These are phyloP conservation scores for Trypanosoma theileri DNA, from an alignment of 208 protist species.

Conservation along the genomic window DNA sequence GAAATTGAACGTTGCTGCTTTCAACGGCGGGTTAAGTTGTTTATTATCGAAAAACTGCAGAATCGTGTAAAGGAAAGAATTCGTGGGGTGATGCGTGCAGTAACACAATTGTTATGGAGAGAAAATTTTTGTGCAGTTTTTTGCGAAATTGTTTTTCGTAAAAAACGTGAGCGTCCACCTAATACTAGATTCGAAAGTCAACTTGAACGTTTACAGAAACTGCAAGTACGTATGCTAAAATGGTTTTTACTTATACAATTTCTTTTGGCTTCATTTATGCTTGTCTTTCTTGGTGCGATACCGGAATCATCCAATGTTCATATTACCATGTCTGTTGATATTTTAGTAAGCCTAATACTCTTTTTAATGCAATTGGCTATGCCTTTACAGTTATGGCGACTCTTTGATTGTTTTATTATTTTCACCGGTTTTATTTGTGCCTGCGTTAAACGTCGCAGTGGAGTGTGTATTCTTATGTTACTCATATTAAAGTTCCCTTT, in stretches of 20 bases:
- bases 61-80: constrained; percentile 7
- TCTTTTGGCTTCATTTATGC: constrained; percentile 44
- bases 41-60: neutral
- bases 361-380: constrained; percentile 37
- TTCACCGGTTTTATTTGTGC: constrained; percentile 49
- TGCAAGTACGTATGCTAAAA: constrained; percentile 15
- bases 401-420: constrained; percentile 50
- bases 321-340: constrained; percentile 51
- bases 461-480: constrained; percentile 52
- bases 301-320: constrained; percentile 30
- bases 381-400: constrained; percentile 38
- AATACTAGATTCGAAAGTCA: constrained; percentile 6
- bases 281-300: constrained; percentile 59
- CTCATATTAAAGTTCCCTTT: constrained; percentile 63
- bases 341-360: constrained; percentile 47
- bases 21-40: neutral
- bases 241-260: constrained; percentile 51
- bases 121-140: constrained; percentile 79
- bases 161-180: constrained; percentile 20
- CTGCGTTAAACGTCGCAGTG: constrained; percentile 34
- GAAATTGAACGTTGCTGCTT: constrained; percentile 5
- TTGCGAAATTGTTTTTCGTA: constrained; percentile 48
- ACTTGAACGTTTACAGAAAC: constrained; percentile 23
- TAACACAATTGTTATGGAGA: constrained; percentile 70
- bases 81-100: constrained; percentile 30